A percentile compares a stretch with the other conserved stretches of the same genome.
phyloP scores from a whole-genome alignment of 2,329 filamentous ascomycete genomes.

The Ascochyta fabae region DNA sequence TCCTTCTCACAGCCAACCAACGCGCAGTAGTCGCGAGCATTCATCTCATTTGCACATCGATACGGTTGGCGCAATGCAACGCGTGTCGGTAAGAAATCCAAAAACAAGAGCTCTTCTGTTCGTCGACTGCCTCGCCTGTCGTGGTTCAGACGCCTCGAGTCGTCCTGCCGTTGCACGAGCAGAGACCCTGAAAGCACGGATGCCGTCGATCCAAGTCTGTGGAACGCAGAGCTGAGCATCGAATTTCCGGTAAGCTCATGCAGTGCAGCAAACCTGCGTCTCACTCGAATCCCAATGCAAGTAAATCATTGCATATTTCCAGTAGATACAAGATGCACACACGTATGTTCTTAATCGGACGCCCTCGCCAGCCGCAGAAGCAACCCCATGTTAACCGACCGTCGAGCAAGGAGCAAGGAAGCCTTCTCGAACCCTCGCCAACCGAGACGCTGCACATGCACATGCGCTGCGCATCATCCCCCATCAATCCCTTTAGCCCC shows the following conservation, averaged over 20 bases:
- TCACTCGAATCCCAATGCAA: too few relatives aligned
- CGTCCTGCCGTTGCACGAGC: slow-evolving; percentile 22
- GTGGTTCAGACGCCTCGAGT: neutral
- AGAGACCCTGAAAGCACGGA: slow-evolving; percentile 25
- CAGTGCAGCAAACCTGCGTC: too few relatives aligned
- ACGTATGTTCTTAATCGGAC: too few relatives aligned
- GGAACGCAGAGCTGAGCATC: slow-evolving; percentile 11
- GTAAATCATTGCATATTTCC: too few relatives aligned
- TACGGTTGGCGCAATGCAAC: neutral
- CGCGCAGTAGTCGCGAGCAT: neutral
- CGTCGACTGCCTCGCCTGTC: neutral
- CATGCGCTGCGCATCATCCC: slow-evolving; percentile 18
- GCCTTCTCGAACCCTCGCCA: slow-evolving; percentile 28
- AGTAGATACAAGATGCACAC: neutral
- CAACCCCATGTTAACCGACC: slow-evolving; percentile 14
- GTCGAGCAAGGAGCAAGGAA: slow-evolving; percentile 19
- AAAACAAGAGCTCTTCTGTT: neutral
- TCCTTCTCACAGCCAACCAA: neutral
- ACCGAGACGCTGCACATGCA: slow-evolving; percentile 18
- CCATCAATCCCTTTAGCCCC: too few relatives aligned
- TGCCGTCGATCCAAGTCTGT: slow-evolving; percentile 25
- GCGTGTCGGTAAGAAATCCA: neutral
- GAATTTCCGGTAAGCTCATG: neutral
- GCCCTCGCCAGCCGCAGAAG: neutral
- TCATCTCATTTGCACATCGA: neutral